phyloP scores from a whole-genome alignment of 139 green algal genomes.

The Desmodesmus armatus region DNA sequence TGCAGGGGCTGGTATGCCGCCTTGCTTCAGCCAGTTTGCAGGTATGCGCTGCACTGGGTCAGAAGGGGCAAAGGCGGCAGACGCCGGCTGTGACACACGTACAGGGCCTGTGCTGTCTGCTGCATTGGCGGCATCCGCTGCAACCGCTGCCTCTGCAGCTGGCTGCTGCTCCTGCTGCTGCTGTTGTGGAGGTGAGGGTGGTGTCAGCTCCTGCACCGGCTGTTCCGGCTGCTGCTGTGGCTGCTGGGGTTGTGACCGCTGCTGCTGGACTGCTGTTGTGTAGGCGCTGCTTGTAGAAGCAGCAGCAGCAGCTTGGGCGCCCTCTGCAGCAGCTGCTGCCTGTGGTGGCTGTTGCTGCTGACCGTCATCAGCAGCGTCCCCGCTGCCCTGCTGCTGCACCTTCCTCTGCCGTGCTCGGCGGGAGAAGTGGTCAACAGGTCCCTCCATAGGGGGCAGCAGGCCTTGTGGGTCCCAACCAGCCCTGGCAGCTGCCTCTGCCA shows the following conservation, averaged over 20 bases:
- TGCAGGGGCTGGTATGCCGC: constrained; percentile 45
- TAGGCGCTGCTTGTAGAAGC: no score
- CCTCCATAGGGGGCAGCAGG: constrained; percentile 2
- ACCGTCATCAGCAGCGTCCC: background rate
- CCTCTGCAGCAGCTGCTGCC: background rate
- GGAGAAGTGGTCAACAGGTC: constrained; percentile 17
- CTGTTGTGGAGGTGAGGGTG: background rate
- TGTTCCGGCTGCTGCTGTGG: background rate
- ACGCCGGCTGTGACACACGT: background rate
- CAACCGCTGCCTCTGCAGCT: background rate
- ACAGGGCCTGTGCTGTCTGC: background rate
- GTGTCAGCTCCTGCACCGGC: background rate
- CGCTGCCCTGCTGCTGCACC: constrained; percentile 22
- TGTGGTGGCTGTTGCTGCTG: background rate
- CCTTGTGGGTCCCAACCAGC: constrained; percentile 21
- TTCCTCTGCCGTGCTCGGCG: constrained; percentile 16
- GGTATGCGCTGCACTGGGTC: constrained; percentile 31
- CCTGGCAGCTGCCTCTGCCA: background rate
- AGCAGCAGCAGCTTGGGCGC: no score
- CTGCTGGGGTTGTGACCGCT: background rate
- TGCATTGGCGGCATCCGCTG: background rate
- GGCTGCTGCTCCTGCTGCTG: background rate
- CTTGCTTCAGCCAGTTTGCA: constrained; percentile 23
- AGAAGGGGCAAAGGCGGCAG: background rate
- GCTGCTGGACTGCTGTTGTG: background rate